Conservation (phyloP, 2,329 filamentous ascomycete genomes). For the Lachnellula willkommii region DNA sequence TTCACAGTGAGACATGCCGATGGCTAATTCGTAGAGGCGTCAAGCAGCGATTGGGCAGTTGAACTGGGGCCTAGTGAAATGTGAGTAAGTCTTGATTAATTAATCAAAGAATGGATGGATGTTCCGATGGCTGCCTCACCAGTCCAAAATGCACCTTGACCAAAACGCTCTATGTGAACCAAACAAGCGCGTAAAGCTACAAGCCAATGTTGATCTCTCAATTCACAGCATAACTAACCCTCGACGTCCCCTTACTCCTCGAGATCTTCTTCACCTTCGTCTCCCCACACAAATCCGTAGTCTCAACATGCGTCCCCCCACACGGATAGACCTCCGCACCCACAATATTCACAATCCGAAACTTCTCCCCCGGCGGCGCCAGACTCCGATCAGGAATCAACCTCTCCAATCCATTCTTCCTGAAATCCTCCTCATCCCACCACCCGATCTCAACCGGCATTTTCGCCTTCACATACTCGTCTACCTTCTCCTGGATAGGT, state of each 20-base stretch:
- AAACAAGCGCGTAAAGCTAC: no score
- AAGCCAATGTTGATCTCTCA: no score
- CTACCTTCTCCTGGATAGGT: conserved; percentile 54
- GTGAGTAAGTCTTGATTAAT: no score
- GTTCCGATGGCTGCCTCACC: no score
- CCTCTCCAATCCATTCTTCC: conserved; percentile 46
- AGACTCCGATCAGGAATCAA: conserved; percentile 45
- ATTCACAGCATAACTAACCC: conserved; percentile 36
- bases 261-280: conserved; percentile 63
- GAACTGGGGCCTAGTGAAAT: no score
- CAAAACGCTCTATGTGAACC: no score
- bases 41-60: no score
- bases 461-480: conserved; percentile 50
- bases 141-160: no score
- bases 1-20: no score
- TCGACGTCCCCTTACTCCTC: conserved; percentile 57
- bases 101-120: no score
- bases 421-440: conserved; percentile 61
- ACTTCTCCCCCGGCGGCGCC: conserved; percentile 43
- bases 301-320: conserved; percentile 68
- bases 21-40: no score
- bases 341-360: conserved; percentile 63
- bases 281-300: conserved; percentile 49
- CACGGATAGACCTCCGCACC: conserved; percentile 68
- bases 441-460: conserved; percentile 61